Evolutionary conservation across 257 asterid genomes (phyloP), one percentile per base, ranked within the genome.

Genomic region (Knoxia roxburghii): DNA sequence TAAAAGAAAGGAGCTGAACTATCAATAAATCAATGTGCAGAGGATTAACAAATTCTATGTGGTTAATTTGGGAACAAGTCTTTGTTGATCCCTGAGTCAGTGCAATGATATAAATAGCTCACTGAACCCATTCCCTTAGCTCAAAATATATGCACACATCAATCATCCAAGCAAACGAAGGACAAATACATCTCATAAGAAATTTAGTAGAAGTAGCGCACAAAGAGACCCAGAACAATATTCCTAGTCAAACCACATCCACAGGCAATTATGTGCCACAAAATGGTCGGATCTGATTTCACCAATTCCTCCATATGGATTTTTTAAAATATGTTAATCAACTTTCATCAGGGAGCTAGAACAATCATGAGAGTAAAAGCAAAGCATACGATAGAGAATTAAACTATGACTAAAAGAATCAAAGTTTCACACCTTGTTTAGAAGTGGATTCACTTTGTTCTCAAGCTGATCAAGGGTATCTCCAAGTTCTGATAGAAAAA

Each of bases 401-500:
- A 60, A 40, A 27, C 13, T 33, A 21, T 5, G 2, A 9, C n/a
- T 24, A 3, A 61, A 35, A 55, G 26, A 73, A 20, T 10, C 21
- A 64, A 55, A 64, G 32, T 64, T 29, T n/a, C 59, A 72, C 80
- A 93, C 98, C 96, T 85, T 86, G 68, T 76, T 77, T 17, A 88
- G 77, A 18, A 88, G 83, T 54, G 96, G 99, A 77, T 80, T 84
- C 79, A 93, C 95, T 76, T 82, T 86, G 81, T 79, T 81, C 74
- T 93, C 95, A 68, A 88, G 97, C 70, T 88, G 79, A 72, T 84
- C 86, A 57, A 79, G 79, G 55, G 97, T 78, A 65, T 83, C 93
- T 69, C 87, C 82, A 67, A 93, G 89, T 83, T 88, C 97, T 18
- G 97, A 78, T 72, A 93, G 77, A 73, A 88, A 86, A 68, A 95